Evolutionary conservation across 805 yeast genomes (phyloP).

Genomic region (Nakazawaea wickerhamii): DNA sequence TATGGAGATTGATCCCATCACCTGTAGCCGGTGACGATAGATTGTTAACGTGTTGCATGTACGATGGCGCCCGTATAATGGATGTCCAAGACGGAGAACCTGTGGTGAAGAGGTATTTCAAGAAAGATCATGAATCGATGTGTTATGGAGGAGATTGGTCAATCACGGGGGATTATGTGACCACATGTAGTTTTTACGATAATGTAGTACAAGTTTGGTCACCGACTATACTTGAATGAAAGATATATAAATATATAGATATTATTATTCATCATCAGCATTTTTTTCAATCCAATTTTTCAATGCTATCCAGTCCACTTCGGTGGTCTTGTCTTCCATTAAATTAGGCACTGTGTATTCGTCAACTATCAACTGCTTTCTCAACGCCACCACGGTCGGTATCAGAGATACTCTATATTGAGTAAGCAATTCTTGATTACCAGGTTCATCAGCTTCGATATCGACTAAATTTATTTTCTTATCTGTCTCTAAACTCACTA

Average conservation of each 20-base stretch:
- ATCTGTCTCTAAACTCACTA: slow-evolving; percentile 43
- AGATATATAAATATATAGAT: not conserved
- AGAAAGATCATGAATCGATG: slow-evolving; percentile 81
- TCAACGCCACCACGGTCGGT: slow-evolving; percentile 64
- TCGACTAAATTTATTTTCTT: slow-evolving; percentile 59
- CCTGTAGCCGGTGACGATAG: slow-evolving; percentile 35
- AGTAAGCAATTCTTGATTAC: slow-evolving; percentile 50
- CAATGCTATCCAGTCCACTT: slow-evolving; percentile 38
- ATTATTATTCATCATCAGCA: too few relatives aligned
- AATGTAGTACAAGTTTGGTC: slow-evolving; percentile 74
- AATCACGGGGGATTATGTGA: slow-evolving; percentile 39
- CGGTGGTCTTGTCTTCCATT: slow-evolving; percentile 21
- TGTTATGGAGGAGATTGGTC: slow-evolving; percentile 95
- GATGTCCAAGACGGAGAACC: slow-evolving; percentile 24
- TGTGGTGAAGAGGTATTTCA: slow-evolving; percentile 38
- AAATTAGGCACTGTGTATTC: slow-evolving; percentile 29
- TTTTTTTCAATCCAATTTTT: slow-evolving; percentile 39
- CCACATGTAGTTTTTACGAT: slow-evolving; percentile 92
- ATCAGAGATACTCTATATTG: slow-evolving; percentile 48
- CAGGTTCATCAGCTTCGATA: slow-evolving; percentile 64
- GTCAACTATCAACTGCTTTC: slow-evolving; percentile 55
- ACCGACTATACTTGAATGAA: slow-evolving; percentile 15
- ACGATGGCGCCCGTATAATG: slow-evolving; percentile 82
- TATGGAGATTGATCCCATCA: slow-evolving; percentile 82
- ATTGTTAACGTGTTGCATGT: slow-evolving; percentile 86